A percentile compares a stretch with the other conserved stretches of the same genome.
These are phyloP conservation scores for Geoglossum glabrum DNA, from an alignment of 495 filamentous ascomycete species.

Conservation along the genomic window DNA sequence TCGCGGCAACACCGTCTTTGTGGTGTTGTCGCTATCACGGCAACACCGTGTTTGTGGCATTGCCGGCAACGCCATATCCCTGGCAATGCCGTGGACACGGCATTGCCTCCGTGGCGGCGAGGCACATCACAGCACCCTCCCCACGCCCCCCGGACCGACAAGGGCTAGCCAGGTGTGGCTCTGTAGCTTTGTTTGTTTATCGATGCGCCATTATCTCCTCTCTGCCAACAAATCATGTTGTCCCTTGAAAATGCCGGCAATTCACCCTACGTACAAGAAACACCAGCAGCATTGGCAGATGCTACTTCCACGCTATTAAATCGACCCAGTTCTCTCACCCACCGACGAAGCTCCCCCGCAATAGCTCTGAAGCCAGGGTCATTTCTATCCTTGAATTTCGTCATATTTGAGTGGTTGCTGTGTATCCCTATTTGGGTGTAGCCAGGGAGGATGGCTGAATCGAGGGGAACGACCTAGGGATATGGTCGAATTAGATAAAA, in stretches of 20 bases:
- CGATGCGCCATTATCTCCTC: conserved; percentile 15
- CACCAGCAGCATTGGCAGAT: too few relatives aligned
- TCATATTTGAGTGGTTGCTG: background rate
- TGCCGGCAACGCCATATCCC: too few relatives aligned
- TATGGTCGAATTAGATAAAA: too few relatives aligned
- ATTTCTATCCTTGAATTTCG: background rate
- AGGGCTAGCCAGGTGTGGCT: background rate
- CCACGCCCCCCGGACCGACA: conserved; percentile 26
- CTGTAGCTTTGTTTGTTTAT: background rate
- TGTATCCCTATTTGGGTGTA: background rate
- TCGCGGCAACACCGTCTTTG: too few relatives aligned
- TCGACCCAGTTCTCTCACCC: background rate
- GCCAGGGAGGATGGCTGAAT: background rate
- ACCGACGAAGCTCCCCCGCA: background rate
- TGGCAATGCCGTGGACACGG: too few relatives aligned
- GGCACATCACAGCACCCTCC: conserved; percentile 18
- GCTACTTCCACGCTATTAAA: too few relatives aligned
- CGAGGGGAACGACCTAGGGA: too few relatives aligned
- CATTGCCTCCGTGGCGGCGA: too few relatives aligned
- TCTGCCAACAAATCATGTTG: conserved; percentile 23
- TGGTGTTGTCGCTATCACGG: too few relatives aligned
- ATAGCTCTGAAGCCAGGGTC: background rate
- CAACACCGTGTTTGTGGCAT: too few relatives aligned
- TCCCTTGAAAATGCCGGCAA: conserved; percentile 18
- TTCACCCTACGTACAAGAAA: too few relatives aligned